Evolutionary conservation across 352 stramenopile genomes (phyloP), one percentile per base, ranked within the genome.

Genomic region (Peronospora destructor): DNA sequence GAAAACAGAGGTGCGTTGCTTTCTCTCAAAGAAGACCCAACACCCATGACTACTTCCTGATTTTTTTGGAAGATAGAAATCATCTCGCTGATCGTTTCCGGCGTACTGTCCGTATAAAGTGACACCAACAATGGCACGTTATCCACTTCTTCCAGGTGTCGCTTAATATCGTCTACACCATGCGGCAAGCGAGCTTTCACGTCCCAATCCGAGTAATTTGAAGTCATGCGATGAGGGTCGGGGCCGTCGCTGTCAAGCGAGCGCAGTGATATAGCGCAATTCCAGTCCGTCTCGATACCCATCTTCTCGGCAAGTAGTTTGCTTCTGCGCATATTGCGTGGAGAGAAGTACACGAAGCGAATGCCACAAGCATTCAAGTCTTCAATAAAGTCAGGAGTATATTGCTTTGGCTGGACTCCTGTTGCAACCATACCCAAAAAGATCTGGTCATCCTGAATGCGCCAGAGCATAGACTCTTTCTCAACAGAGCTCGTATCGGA

Each of bases 211-310:
- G 94, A 97, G 68, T 98, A 98, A 40, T 94, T 94, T 4, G 87
- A 97, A 13, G 87, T 97, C 94, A 98, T 98, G 30, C 95, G 76
- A 72, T 98, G 91, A 2, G 87, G 80, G 60, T 98, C 94, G 2
- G 88, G 89, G 0, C 79, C 82, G 26, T 95, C 91, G 33, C 83
- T 86, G 23, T 97, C 84, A 19, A 98, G 71, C 11, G 93, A 72
- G 5, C 94, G 80, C 28, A 99, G 68, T 10, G 92, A 98, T 49
- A 99, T 98, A 1, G 96, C 95, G 53, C 94, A 98, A 68, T 99
- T 99, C 95, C 95, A 99, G 33, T 97, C 94, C 3, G 97, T 98
- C 61, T 99, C 95, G 26, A 99, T 98, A 37, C 96, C 95, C 94
- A 99, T 98, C 64, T 98, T 97, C 61, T 97, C 91, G 0, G 94